Base-by-base conservation (phyloP, 257 asterid genomes). In the Solanum gracilifrons region DNA sequence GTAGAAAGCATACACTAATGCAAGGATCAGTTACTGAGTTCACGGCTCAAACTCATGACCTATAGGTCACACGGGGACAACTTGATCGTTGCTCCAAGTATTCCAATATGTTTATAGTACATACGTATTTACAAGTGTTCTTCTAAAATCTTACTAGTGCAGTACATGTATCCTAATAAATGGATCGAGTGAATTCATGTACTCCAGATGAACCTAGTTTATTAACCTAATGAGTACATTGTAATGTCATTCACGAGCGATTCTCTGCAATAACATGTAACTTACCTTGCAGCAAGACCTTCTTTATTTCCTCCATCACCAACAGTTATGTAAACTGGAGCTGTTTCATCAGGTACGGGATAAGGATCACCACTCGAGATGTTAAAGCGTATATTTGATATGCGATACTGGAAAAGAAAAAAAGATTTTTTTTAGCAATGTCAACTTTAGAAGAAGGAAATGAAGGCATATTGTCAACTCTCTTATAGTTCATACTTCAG, bases 221-320 rank as follows among this genome's bases (percentile, higher is more conserved):
- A 35, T 73, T 21, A 35, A 20, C 12, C 48, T 36, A 74, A 3
- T 7, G 5, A 74, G 82, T 1, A 9, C 82, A 21, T 73, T 73
- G 48, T 35, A 35, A 35, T 35, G 48, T 35, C 29, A 21, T 35
- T 35, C 48, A 35, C 16, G 2, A 20, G 16, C 9, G 18, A 74
- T 74, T 7, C 10, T 74, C 11, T 23, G 55, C 60, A 12, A 76
- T 39, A 37, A 7, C 20, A 75, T 75, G 83, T 13, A 58, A 46
- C 62, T 66, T 87, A 94, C 99, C 90, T 97, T 88, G 77, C 87
- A 87, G 99, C 99, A 43, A 97, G 98, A 84, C 99, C 99, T 91
- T 97, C 99, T 91, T 95, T 98, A 92, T 97, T 97, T 90, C 99
- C 98, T 92, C 99, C 98, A 90, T 97, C 99, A 32, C 99, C 99